A percentile compares a stretch with the other conserved stretches of the same genome.
Evolutionary conservation across 83 land plant species (phyloP).

Genomic region (Picea abies): DNA sequence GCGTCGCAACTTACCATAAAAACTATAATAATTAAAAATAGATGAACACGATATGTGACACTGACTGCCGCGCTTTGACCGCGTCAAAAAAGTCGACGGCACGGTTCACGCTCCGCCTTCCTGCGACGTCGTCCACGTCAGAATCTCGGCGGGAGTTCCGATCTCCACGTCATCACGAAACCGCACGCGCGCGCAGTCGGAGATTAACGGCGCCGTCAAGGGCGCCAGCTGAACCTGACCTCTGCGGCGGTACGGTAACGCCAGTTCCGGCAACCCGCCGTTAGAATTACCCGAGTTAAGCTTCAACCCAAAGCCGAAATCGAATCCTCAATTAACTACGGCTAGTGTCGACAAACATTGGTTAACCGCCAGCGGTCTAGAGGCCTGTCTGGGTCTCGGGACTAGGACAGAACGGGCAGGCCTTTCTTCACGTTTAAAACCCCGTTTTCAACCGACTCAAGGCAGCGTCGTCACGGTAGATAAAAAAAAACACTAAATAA

Average conservation of each 20-base stretch:
- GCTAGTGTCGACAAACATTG: neutral
- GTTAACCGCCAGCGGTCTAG: neutral
- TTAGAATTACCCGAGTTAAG: too few relatives aligned
- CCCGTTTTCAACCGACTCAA: conserved; percentile 9
- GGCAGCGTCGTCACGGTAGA: too few relatives aligned
- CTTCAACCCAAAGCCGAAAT: neutral
- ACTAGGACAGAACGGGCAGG: neutral
- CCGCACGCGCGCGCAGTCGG: conserved; percentile 6
- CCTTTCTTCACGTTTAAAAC: neutral
- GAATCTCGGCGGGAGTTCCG: neutral
- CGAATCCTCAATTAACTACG: neutral
- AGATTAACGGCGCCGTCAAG: conserved; percentile 7
- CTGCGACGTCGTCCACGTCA: neutral
- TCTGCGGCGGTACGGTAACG: neutral
- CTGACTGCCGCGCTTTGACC: neutral
- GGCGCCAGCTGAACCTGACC: neutral
- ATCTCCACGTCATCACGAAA: neutral
- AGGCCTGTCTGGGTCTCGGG: neutral
- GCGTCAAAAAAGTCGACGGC: neutral
- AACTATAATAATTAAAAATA: neutral
- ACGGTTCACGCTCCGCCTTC: neutral
- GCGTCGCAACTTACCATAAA: neutral
- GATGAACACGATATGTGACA: neutral
- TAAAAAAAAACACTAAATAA: too few relatives aligned
- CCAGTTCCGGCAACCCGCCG: too few relatives aligned